These are phyloP conservation scores for Cercospora sojina DNA, from an alignment of 2,329 filamentous ascomycete genomes.

Conservation along the genomic window DNA sequence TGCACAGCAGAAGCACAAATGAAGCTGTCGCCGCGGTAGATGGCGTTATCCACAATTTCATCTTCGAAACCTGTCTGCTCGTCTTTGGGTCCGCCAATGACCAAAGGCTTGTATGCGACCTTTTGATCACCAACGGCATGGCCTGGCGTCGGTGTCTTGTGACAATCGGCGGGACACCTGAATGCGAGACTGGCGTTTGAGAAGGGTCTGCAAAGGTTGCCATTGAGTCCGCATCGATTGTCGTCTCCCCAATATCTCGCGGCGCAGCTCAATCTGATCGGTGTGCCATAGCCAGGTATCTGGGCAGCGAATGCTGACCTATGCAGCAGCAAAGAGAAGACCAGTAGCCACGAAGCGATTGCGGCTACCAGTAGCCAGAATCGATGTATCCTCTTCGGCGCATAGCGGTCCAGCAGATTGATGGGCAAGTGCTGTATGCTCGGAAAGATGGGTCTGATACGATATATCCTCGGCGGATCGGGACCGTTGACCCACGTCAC, in stretches of 20 bases:
- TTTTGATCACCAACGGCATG: slow-evolving; percentile 71
- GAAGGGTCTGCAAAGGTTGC: slow-evolving; percentile 73
- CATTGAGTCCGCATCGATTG: slow-evolving; percentile 73
- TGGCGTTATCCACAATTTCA: slow-evolving; percentile 48
- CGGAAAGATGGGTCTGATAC: slow-evolving; percentile 59
- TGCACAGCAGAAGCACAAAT: slow-evolving; percentile 84
- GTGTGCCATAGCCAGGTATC: slow-evolving; percentile 66
- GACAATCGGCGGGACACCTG: slow-evolving; percentile 71
- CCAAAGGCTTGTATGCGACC: slow-evolving; percentile 55
- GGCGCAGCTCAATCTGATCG: slow-evolving; percentile 65
- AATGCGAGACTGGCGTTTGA: slow-evolving; percentile 69
- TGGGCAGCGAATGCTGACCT: slow-evolving; percentile 60
- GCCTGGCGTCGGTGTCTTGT: slow-evolving; percentile 65
- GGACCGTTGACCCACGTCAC: slow-evolving; percentile 52
- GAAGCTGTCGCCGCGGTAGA: slow-evolving; percentile 87
- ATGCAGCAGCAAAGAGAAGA: slow-evolving; percentile 68
- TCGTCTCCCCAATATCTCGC: slow-evolving; percentile 68
- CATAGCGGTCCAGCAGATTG: slow-evolving; percentile 59
- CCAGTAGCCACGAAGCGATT: slow-evolving; percentile 66
- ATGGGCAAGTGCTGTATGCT: slow-evolving; percentile 66
- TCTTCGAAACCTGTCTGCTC: slow-evolving; percentile 38
- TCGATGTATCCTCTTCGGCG: slow-evolving; percentile 61
- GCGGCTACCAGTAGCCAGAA: slow-evolving; percentile 59
- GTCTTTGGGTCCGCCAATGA: slow-evolving; percentile 54
- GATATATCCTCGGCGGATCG: slow-evolving; percentile 50